Evolutionary conservation across 805 yeast species (phyloP).

Genomic region (Candida dajiaensis): DNA sequence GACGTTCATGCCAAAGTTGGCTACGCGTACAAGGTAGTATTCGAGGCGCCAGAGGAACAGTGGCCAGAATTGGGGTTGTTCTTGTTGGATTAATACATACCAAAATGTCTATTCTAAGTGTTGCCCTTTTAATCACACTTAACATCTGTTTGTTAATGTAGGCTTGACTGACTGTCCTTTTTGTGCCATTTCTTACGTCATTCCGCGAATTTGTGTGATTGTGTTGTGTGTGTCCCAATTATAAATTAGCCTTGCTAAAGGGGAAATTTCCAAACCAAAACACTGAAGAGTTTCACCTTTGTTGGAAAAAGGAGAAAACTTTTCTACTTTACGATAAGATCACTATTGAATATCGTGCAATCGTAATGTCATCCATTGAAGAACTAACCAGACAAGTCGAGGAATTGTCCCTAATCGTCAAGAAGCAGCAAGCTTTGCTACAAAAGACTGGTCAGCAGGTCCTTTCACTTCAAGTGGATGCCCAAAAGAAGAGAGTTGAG

Average conservation of each 20-base stretch:
- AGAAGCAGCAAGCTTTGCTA: slow-evolving; percentile 59
- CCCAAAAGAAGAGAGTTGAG: slow-evolving; percentile 37
- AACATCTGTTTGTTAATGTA: too few species aligned
- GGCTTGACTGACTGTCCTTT: too few species aligned
- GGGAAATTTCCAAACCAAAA: neutral
- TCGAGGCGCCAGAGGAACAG: slow-evolving; percentile 4
- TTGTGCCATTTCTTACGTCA: neutral
- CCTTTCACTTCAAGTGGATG: slow-evolving; percentile 57
- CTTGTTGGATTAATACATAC: too few species aligned
- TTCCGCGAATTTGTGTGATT: neutral
- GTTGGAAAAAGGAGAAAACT: too few species aligned
- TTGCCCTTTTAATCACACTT: too few species aligned
- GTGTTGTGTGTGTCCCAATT: neutral
- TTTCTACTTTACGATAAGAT: neutral
- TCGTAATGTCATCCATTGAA: slow-evolving; percentile 16
- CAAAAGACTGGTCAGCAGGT: slow-evolving; percentile 78
- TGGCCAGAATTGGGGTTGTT: neutral
- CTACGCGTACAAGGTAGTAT: slow-evolving; percentile 39
- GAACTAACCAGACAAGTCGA: slow-evolving; percentile 38
- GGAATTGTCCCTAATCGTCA: slow-evolving; percentile 46
- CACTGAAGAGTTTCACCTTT: neutral
- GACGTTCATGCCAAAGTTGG: slow-evolving; percentile 70
- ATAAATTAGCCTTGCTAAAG: neutral
- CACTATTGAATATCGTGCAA: neutral
- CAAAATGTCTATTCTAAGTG: too few species aligned